These are phyloP conservation scores for Inosperma sp. DNA, from an alignment of 768 basidiomycete genomes.

Conservation along the genomic window DNA sequence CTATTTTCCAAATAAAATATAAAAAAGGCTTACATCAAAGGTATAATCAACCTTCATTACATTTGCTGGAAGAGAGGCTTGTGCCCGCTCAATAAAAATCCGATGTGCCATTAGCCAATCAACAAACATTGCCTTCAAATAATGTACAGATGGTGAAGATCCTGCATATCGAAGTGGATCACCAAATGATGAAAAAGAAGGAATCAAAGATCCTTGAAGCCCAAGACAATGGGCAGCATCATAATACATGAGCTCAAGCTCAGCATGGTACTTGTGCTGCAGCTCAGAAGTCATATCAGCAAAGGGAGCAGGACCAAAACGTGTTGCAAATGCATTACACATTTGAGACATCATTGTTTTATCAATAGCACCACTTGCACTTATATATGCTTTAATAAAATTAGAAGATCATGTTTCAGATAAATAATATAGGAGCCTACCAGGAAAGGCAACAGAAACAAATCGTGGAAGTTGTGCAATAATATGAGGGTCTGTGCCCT, in stretches of 20 bases:
- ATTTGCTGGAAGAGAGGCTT: not conserved
- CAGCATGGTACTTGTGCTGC: not conserved
- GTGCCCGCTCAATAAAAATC: not conserved
- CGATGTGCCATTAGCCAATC: not conserved
- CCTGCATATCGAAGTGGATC: not conserved
- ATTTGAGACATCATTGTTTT: not conserved
- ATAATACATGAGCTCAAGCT: slow-evolving; percentile 1
- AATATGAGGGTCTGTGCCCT: not conserved
- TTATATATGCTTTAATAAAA: not conserved
- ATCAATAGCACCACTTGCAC: not conserved
- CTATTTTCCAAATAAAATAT: not conserved
- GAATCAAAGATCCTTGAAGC: not conserved
- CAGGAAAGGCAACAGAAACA: slow-evolving; percentile 4
- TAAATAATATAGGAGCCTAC: not conserved
- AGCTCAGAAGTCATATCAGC: not conserved
- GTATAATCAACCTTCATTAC: slow-evolving; percentile 3
- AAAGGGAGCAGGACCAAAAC: not conserved
- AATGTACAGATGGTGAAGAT: not conserved
- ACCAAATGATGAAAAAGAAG: not conserved
- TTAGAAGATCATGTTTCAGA: not conserved
- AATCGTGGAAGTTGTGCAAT: not conserved
- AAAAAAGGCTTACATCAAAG: not conserved
- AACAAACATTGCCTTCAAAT: not conserved
- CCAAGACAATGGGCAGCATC: not conserved
- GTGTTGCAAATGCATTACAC: not conserved